Percentiles rank a stretch among this genome's conserved stretches.
Evolutionary conservation across 352 stramenopile genomes (phyloP).

Genomic region (Thraustochytrium sp.): DNA sequence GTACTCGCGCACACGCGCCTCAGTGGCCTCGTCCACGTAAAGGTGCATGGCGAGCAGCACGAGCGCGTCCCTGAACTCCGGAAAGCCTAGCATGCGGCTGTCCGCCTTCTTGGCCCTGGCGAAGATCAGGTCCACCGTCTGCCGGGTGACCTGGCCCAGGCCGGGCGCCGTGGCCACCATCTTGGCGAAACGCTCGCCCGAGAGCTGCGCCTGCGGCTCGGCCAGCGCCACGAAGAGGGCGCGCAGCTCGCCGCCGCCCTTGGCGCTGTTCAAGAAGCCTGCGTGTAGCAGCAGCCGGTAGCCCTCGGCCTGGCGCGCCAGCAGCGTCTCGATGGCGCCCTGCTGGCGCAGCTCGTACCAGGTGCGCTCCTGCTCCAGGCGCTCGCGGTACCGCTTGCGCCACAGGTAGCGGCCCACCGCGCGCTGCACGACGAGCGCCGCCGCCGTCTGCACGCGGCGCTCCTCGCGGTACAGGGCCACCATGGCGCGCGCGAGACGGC

Average conservation of each 20-base stretch:
- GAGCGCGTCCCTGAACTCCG: conserved; percentile 13
- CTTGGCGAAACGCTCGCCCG: background rate
- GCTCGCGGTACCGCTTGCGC: background rate
- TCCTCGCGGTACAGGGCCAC: background rate
- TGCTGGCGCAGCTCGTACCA: conserved; percentile 5
- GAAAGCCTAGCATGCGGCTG: background rate
- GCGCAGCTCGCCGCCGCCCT: background rate
- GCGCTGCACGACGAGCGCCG: background rate
- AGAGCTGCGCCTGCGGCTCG: background rate
- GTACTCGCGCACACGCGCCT: background rate
- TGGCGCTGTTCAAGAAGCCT: background rate
- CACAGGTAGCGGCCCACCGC: background rate
- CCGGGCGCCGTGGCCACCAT: background rate
- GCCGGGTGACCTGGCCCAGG: background rate
- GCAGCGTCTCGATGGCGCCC: background rate
- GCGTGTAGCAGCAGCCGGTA: background rate
- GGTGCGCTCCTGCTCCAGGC: background rate
- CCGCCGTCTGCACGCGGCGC: background rate
- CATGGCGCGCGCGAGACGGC: background rate
- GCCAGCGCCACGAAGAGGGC: background rate
- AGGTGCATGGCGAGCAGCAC: background rate
- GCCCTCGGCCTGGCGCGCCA: background rate
- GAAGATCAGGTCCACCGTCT: background rate
- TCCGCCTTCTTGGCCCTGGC: background rate
- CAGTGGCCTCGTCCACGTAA: background rate